These are phyloP conservation scores for Suillus sp. DNA, from an alignment of 768 basidiomycete genomes.

Conservation along the genomic window DNA sequence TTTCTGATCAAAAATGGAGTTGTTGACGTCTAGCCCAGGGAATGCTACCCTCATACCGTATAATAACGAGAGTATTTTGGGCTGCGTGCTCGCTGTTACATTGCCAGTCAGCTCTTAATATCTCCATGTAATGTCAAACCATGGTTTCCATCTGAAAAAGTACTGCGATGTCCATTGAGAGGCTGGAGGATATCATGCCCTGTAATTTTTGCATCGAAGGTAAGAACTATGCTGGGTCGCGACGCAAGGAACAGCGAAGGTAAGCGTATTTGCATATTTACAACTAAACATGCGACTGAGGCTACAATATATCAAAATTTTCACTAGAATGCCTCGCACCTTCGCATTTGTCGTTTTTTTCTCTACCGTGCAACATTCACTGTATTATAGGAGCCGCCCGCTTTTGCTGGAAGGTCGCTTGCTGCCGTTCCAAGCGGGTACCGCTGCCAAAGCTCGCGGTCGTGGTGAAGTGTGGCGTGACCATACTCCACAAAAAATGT, in stretches of 20 bases:
- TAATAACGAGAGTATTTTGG: neutral
- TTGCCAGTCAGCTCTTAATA: neutral
- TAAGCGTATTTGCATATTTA: neutral
- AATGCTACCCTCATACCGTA: neutral
- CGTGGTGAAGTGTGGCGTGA: neutral
- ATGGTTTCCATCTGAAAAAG: neutral
- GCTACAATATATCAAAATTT: neutral
- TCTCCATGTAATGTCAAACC: neutral
- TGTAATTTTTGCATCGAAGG: neutral
- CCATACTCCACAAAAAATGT: neutral
- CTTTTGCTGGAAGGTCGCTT: neutral
- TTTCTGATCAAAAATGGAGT: neutral
- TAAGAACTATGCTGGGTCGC: neutral
- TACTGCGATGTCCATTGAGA: neutral
- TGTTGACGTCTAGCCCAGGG: neutral
- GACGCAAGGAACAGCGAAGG: neutral
- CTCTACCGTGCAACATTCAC: neutral
- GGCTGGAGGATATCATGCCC: neutral
- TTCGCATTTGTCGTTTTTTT: neutral
- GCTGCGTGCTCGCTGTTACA: neutral
- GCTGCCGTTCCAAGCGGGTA: neutral
- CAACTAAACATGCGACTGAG: neutral
- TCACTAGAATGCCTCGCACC: no score
- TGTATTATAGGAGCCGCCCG: neutral
- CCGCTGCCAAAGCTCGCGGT: neutral